A percentile compares a stretch with the other conserved stretches of the same genome.
Evolutionary conservation across 2,329 filamentous ascomycete genomes (phyloP).

Genomic region (Colletotrichum cereale): DNA sequence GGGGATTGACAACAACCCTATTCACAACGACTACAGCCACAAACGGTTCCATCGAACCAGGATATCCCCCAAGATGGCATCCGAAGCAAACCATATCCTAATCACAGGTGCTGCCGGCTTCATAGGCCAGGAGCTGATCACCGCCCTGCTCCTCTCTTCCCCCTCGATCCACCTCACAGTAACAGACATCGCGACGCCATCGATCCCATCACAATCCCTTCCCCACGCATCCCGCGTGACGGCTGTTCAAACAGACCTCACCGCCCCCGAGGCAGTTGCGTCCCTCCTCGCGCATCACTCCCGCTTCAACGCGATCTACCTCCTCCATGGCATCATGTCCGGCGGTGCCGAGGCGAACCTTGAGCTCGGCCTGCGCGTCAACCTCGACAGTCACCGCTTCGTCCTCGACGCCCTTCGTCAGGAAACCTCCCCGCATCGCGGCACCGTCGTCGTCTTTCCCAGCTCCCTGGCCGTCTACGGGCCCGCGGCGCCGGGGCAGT

Average conservation of each 20-base stretch:
- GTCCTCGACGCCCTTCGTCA: conserved; percentile 65
- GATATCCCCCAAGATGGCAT: neutral
- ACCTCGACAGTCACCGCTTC: conserved; percentile 67
- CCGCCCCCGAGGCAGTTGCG: conserved; percentile 47
- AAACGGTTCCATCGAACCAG: neutral
- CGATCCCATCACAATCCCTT: conserved; percentile 56
- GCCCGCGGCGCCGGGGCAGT: conserved; percentile 47
- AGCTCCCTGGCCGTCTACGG: conserved; percentile 73
- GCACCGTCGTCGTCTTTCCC: conserved; percentile 68
- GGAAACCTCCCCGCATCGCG: conserved; percentile 51
- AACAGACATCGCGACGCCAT: conserved; percentile 67
- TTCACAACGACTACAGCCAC: neutral
- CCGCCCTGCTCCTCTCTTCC: conserved; percentile 62
- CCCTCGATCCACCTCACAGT: conserved; percentile 60
- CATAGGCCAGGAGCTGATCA: conserved; percentile 71
- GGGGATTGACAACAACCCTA: neutral
- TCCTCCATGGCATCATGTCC: conserved; percentile 75
- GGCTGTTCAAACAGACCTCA: conserved; percentile 49
- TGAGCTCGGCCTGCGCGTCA: conserved; percentile 66
- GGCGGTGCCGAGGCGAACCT: conserved; percentile 71
- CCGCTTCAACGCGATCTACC: conserved; percentile 62
- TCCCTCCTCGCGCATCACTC: conserved; percentile 46
- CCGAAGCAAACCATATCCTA: conserved; percentile 57
- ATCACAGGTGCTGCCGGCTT: conserved; percentile 76
- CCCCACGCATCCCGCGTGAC: conserved; percentile 43